Percentiles rank a stretch among this genome's conserved stretches.
phyloP scores from a whole-genome alignment of 2,329 filamentous ascomycete species.

The Dactylellina parvicollis region DNA sequence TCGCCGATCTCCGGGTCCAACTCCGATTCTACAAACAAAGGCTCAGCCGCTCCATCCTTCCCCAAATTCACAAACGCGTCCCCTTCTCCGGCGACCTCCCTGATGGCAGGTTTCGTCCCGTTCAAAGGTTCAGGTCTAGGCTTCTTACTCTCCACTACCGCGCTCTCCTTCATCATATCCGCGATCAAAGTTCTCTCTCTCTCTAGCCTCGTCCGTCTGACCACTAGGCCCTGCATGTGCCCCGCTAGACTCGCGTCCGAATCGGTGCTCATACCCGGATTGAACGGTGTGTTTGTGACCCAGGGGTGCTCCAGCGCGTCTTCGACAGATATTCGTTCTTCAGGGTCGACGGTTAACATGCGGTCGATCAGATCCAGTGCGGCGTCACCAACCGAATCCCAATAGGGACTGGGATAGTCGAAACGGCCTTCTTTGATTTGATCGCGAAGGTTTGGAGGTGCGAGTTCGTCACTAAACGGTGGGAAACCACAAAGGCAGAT shows the following conservation, averaged over 20 bases:
- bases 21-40: slow-evolving; percentile 42
- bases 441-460: slow-evolving; percentile 67
- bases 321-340: slow-evolving; percentile 85
- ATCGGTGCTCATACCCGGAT: slow-evolving; percentile 85
- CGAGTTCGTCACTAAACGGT: slow-evolving; percentile 96
- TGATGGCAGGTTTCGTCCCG: slow-evolving; percentile 46
- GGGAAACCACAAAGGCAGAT: slow-evolving; percentile 97
- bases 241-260: slow-evolving; percentile 75
- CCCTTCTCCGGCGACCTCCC: slow-evolving; percentile 34
- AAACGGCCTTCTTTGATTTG: slow-evolving; percentile 88
- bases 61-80: slow-evolving; percentile 52
- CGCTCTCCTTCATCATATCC: slow-evolving; percentile 53
- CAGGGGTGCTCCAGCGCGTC: slow-evolving; percentile 92
- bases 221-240: slow-evolving; percentile 81
- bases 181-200: slow-evolving; percentile 84
- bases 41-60: slow-evolving; percentile 47
- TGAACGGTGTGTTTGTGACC: slow-evolving; percentile 73
- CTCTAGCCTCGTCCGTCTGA: slow-evolving; percentile 75
- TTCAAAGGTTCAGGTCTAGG: slow-evolving; percentile 39
- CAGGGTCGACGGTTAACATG: slow-evolving; percentile 90
- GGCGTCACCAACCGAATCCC: slow-evolving; percentile 85
- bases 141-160: slow-evolving; percentile 3
- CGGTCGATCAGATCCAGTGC: slow-evolving; percentile 92
- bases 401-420: slow-evolving; percentile 96
- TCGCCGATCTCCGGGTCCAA: slow-evolving; percentile 1